Evolutionary conservation across 2,329 filamentous ascomycete species (phyloP).

Genomic region (Aaosphaeria arxii): DNA sequence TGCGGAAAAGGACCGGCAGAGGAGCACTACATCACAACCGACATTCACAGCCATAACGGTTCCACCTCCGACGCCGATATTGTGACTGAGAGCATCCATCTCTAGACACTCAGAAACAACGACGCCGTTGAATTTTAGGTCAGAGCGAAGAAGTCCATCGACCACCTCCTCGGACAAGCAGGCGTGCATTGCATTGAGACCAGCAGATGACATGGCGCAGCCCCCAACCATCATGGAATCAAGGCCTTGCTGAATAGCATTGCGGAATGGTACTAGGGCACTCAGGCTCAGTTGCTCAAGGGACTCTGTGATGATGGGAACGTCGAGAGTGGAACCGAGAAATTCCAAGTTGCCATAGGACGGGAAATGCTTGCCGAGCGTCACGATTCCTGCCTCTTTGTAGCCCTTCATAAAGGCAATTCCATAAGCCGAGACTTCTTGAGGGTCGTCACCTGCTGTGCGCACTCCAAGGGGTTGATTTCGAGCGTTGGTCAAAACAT

Average conservation of each 20-base stretch:
- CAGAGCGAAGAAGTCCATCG: constrained; percentile 81
- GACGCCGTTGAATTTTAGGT: constrained; percentile 86
- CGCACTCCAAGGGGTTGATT: constrained; percentile 89
- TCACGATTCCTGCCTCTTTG: constrained; percentile 83
- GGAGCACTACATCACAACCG: constrained; percentile 85
- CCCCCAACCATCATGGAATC: constrained; percentile 96
- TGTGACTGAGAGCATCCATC: constrained; percentile 93
- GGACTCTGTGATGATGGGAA: constrained; percentile 93
- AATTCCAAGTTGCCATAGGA: constrained; percentile 96
- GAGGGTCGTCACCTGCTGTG: constrained; percentile 87
- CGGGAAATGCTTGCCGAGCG: constrained; percentile 93
- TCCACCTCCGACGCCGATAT: constrained; percentile 94
- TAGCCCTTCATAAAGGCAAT: constrained; percentile 90
- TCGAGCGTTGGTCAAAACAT: constrained; percentile 88
- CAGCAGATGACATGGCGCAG: constrained; percentile 85
- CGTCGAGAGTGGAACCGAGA: constrained; percentile 82
- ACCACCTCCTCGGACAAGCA: constrained; percentile 92
- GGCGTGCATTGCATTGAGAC: constrained; percentile 93
- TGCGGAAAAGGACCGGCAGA: constrained; percentile 83
- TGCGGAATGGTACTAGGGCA: constrained; percentile 86
- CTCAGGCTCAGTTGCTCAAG: constrained; percentile 89
- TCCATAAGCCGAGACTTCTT: constrained; percentile 90
- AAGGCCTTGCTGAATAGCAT: constrained; percentile 80
- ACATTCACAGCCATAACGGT: constrained; percentile 98
- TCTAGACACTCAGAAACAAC: constrained; percentile 94